Conservation (phyloP, 176 grass and related monocot species). For the Canna indica region DNA sequence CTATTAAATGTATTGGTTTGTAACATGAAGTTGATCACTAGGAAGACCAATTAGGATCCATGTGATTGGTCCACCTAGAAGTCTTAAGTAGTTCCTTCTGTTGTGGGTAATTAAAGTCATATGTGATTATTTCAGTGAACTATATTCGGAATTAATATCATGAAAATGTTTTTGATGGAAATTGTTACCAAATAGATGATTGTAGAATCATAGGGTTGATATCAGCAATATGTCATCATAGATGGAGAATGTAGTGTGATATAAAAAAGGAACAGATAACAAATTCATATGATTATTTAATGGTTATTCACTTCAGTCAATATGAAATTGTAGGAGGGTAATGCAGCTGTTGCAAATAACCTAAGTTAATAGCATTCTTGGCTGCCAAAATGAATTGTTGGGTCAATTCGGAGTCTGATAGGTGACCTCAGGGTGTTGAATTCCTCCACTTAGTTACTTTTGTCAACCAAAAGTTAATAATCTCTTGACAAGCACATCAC, state of each 20-base stretch:
- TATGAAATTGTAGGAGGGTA: not conserved
- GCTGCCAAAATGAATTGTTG: too few species aligned
- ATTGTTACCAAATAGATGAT: not conserved
- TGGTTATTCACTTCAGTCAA: not conserved
- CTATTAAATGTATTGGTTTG: too few species aligned
- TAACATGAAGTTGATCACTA: not conserved
- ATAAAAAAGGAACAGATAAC: not conserved
- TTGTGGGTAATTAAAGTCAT: not conserved
- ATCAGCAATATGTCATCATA: not conserved
- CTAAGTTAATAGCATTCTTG: not conserved
- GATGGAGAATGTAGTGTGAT: not conserved
- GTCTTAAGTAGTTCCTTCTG: too few species aligned
- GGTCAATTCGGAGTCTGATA: too few species aligned
- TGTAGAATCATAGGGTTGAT: not conserved
- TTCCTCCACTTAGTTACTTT: too few species aligned
- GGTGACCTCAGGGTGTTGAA: too few species aligned
- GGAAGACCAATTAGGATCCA: not conserved
- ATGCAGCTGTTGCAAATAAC: not conserved
- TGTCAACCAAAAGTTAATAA: too few species aligned
- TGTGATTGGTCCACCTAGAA: not conserved
- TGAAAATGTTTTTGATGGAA: not conserved
- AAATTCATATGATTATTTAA: not conserved
- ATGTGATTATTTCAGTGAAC: not conserved
- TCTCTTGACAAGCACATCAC: too few species aligned
- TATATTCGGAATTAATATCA: not conserved